Evolutionary conservation across 2,329 filamentous ascomycete genomes (phyloP), one percentile per base, ranked within the genome.

Genomic region (Chrysoporthe austroafricana): DNA sequence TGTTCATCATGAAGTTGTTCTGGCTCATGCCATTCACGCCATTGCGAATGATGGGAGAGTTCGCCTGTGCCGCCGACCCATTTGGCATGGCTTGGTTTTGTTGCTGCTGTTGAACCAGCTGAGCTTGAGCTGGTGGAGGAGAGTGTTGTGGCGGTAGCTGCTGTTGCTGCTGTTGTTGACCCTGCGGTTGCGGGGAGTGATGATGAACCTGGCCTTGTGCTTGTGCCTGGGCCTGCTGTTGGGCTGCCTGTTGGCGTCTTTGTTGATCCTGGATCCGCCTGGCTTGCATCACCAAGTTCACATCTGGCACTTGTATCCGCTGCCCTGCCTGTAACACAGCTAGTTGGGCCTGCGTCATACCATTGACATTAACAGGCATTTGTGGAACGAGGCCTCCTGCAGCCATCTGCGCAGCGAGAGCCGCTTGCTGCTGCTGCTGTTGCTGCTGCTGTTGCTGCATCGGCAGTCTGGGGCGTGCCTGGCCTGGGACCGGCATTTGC

Each of bases 201-300:
- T 76, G 76, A 66, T 81, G 79, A 44, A 77, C 78, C 21, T 76
- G 76, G n/a, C 76, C 77, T 62, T 78, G 77, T 52, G 76, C 77
- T 57, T 77, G 75, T 66, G 74, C 74, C 32, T 75, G 73, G 0
- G 73, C 73, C 6, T 71, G 72, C n/a, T 63, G 68, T 3, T 59
- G 58, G 11, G 56, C 68, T 56, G 64, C 54, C 42, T 70, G 68
- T 21, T 63, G 68, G 32, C 63, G 66, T 50, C 86, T 83, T 73
- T 90, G 88, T 73, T 89, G 87, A 73, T 91, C 88, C 13, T 90
- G 84, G 54, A 92, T 88, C 56, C 88, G 86, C 65, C 89, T 88
- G 18, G 89, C 86, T 73, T 91, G 89, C 72, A 90, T 80, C 72
- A 89, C 83, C 59, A 89, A 77, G 65, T 83, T 83, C 36, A 86